These are phyloP conservation scores for Penicillium italicum DNA, from an alignment of 2,329 filamentous ascomycete genomes.

Conservation along the genomic window DNA sequence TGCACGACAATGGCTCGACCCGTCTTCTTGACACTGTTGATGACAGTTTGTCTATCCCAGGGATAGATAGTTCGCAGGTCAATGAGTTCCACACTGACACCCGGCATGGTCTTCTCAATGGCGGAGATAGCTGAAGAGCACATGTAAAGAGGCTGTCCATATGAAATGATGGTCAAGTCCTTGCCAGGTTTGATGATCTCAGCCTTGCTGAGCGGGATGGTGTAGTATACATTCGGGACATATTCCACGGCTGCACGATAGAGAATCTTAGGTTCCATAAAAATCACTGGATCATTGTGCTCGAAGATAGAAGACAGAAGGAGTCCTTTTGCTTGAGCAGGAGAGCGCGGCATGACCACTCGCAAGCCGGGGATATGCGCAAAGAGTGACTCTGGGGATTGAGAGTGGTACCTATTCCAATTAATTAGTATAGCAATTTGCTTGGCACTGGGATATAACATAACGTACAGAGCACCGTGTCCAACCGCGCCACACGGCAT, in stretches of 20 bases:
- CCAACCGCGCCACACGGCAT: conserved; percentile 91
- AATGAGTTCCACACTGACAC: conserved; percentile 76
- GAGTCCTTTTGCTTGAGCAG: conserved; percentile 82
- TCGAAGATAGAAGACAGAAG: conserved; percentile 70
- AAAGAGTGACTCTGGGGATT: conserved; percentile 85
- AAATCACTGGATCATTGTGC: conserved; percentile 80
- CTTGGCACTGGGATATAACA: too few relatives aligned
- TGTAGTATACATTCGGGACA: conserved; percentile 75
- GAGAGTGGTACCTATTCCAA: conserved; percentile 65
- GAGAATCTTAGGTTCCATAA: conserved; percentile 91
- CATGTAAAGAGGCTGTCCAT: conserved; percentile 83
- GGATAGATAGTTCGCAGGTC: conserved; percentile 86
- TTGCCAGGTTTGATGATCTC: conserved; percentile 77
- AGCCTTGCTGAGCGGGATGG: conserved; percentile 79
- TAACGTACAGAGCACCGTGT: conserved; percentile 67
- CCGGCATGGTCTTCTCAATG: conserved; percentile 67
- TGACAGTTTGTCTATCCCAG: conserved; percentile 79
- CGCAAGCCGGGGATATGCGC: conserved; percentile 81
- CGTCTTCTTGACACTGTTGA: conserved; percentile 81
- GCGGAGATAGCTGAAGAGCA: conserved; percentile 73
- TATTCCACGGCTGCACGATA: conserved; percentile 91
- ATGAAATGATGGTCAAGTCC: conserved; percentile 79
- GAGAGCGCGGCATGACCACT: conserved; percentile 82
- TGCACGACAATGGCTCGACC: conserved; percentile 84
- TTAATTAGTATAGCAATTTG: not conserved